Evolutionary conservation across 768 basidiomycete species (phyloP).

Genomic region (Suillus clintonianus): DNA sequence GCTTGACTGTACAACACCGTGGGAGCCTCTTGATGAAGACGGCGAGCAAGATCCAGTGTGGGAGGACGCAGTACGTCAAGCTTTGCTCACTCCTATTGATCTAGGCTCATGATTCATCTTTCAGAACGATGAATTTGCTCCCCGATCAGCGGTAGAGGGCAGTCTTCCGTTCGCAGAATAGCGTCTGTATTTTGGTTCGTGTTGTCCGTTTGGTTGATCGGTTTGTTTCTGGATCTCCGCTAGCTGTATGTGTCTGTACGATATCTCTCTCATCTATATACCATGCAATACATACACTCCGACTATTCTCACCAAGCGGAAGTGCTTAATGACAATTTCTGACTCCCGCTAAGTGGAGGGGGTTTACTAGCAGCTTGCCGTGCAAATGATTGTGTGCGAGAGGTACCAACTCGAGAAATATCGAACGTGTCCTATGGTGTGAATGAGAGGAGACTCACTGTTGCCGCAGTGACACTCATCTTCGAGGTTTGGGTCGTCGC

Average conservation of each 20-base stretch:
- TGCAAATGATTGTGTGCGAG: not conserved
- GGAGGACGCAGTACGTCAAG: not conserved
- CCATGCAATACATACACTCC: not conserved
- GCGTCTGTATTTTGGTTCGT: not conserved
- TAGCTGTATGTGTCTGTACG: not conserved
- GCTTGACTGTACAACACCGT: conserved; percentile 17
- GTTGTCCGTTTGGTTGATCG: not conserved
- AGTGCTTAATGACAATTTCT: too few species aligned
- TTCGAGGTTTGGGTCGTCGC: not conserved
- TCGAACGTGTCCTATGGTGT: not conserved
- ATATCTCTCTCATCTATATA: not conserved
- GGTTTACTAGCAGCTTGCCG: not conserved
- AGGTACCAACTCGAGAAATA: too few species aligned
- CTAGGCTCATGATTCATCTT: not conserved
- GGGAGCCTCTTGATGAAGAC: conserved; percentile 28
- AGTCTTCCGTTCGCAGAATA: not conserved
- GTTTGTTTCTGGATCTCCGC: not conserved
- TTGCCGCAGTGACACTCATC: too few species aligned
- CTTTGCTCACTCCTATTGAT: not conserved
- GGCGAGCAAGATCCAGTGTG: conserved; percentile 19
- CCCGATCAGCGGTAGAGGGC: not conserved
- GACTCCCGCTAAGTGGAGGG: not conserved
- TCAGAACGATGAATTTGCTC: not conserved
- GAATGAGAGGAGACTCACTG: not conserved
- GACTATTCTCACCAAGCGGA: not conserved